Evolutionary conservation across 257 asterid genomes (phyloP), one percentile per base, ranked within the genome.

Genomic region (Nicotiana obtusifolia): DNA sequence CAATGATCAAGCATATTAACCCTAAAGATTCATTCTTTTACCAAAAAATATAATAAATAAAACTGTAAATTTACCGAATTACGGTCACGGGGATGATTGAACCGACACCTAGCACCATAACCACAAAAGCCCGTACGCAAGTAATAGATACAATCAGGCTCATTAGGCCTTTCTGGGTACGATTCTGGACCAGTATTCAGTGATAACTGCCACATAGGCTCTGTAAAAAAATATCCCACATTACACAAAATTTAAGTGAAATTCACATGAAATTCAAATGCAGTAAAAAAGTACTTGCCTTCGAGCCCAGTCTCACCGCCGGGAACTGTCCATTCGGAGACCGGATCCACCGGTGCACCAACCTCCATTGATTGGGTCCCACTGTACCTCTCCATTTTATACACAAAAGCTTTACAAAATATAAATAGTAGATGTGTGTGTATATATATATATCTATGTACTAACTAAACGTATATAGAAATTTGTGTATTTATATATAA

Each of bases 41-140:
- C 47, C 53, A 13, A 47, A n/a, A n/a, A 28, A 24, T 0, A 10
- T 1, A 35, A 59, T 28, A 35, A 13, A 8, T 33, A 68, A 64
- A 35, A 22, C 3, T 35, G 33, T 37, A 11, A 9, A 49, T 22
- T 77, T 87, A 93, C 97, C 91, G 83, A 75, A 81, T 83, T 77
- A 71, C 95, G 92, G 83, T 93, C 97, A 81, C 89, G 92, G 16
- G 99, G 98, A 80, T 96, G 99, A 89, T 96, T 96, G 88, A 92
- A 96, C 87, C 99, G 94, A 88, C 99, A 96, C 77, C 98, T 88
- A 76, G 91, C 83, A 84, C 98, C 98, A 77, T 88, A 94, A 10
- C 97, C 98, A 85, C 98, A 96, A 81, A 88, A 93, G 4, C 98
- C 98, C 53, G 98, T 96, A 92, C 92, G 90, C 88, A 94, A 77